Evolutionary conservation across 139 green algal species (phyloP).

Genomic region (Parachlorella kessleri): DNA sequence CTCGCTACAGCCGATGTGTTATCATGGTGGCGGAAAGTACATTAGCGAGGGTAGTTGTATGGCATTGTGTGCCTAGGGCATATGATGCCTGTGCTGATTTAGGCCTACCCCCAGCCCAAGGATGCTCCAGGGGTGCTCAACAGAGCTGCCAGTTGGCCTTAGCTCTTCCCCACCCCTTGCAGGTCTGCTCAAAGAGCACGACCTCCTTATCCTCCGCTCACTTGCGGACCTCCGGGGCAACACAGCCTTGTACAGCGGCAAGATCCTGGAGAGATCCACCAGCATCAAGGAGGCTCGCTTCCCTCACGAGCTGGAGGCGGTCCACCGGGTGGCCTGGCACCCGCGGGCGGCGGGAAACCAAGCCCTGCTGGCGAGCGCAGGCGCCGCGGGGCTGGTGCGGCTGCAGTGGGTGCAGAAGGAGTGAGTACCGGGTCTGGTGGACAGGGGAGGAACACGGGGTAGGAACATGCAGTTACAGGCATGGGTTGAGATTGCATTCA

Average conservation of each 20-base stretch:
- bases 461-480: no score
- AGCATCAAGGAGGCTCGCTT: conserved; percentile 3
- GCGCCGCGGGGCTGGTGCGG: conserved; percentile 30
- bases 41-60: background rate
- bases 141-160: background rate
- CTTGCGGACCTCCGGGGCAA: background rate
- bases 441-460: no score
- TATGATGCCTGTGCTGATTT: background rate
- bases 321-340: conserved; percentile 34
- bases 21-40: no score
- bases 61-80: background rate
- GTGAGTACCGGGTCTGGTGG: no score
- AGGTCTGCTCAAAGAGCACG: conserved; percentile 12
- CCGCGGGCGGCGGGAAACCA: background rate
- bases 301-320: conserved; percentile 15
- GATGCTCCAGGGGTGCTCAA: background rate
- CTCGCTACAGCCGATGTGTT: no score
- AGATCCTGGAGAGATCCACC: conserved; percentile 10
- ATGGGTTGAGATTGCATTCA: no score
- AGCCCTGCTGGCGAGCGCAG: conserved; percentile 23
- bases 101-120: background rate
- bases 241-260: conserved; percentile 15
- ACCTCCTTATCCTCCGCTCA: conserved; percentile 1
- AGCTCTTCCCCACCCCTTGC: background rate
- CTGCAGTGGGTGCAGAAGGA: conserved; percentile 12